Conservation (phyloP, 1,284 basidiomycete species). For the Papiliotrema flavescens region DNA sequence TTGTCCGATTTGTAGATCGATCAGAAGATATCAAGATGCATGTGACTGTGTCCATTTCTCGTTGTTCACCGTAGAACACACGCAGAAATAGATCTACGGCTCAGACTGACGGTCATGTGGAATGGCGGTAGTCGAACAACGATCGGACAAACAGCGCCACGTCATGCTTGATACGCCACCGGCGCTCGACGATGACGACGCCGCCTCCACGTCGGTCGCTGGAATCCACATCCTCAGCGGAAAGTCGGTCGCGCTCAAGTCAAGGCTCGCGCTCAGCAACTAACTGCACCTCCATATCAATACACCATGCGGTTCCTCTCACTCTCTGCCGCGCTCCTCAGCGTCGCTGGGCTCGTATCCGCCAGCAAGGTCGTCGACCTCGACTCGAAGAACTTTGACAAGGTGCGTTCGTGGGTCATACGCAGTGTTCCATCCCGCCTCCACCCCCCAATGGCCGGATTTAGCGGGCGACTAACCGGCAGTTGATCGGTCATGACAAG, state of each 20-base stretch:
- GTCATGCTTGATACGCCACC: too few species aligned
- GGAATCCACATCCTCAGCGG: too few species aligned
- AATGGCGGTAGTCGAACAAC: too few species aligned
- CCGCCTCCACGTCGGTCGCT: too few species aligned
- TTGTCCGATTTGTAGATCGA: not conserved
- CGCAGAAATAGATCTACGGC: too few species aligned
- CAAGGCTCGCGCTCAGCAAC: not conserved
- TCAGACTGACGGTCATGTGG: too few species aligned
- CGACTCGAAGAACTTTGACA: constrained; percentile 69
- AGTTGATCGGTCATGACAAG: constrained; percentile 65
- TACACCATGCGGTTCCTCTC: constrained; percentile 63
- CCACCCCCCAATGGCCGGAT: constrained; percentile 2
- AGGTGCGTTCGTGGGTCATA: constrained; percentile 43
- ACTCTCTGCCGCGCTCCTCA: constrained; percentile 57
- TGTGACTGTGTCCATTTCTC: too few species aligned
- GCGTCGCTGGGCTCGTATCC: constrained; percentile 54
- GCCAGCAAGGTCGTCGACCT: constrained; percentile 78
- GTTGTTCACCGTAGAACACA: too few species aligned
- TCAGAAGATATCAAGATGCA: not conserved
- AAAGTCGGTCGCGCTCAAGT: not conserved
- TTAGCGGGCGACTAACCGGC: constrained; percentile 5
- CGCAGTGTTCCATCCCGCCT: too few species aligned
- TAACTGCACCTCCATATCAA: not conserved
- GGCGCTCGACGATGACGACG: too few species aligned
- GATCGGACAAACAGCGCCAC: too few species aligned